Evolutionary conservation across 495 filamentous ascomycete species (phyloP).

Genomic region (Xeromyces bisporus): DNA sequence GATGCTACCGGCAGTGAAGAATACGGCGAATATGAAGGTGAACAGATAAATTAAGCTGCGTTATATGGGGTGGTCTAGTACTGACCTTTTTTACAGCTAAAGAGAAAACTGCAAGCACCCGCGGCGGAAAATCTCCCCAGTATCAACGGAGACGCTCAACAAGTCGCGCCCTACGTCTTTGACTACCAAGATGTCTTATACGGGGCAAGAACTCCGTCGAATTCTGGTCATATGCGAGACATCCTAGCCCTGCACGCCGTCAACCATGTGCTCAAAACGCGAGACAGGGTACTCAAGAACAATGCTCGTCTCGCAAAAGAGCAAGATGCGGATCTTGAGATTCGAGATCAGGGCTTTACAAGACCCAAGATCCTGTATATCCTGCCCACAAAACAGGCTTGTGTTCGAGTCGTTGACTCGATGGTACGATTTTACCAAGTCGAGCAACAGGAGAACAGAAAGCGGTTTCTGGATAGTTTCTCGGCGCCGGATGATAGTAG

Average conservation of each 20-base stretch:
- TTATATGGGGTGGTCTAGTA: background rate
- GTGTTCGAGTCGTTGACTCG: constrained; percentile 55
- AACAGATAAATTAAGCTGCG: background rate
- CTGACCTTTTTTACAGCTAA: constrained; percentile 17
- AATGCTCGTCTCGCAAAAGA: constrained; percentile 55
- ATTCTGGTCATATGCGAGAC: constrained; percentile 47
- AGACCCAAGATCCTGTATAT: constrained; percentile 83
- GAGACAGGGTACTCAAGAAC: constrained; percentile 83
- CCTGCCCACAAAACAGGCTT: constrained; percentile 71
- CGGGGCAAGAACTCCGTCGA: constrained; percentile 47
- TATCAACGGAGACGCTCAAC: constrained; percentile 17
- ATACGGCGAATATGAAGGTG: constrained; percentile 22
- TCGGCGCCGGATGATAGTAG: constrained; percentile 43
- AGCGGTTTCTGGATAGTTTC: constrained; percentile 74
- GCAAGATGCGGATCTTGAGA: constrained; percentile 48
- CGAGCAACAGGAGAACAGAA: constrained; percentile 88
- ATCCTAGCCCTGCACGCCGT: constrained; percentile 68
- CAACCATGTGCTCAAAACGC: constrained; percentile 87
- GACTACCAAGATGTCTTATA: constrained; percentile 71
- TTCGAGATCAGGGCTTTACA: constrained; percentile 90
- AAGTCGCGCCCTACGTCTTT: constrained; percentile 33
- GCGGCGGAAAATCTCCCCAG: constrained; percentile 18
- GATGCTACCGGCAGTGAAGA: constrained; percentile 21
- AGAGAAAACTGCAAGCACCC: constrained; percentile 25
- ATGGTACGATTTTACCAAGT: constrained; percentile 58